Percentiles rank a stretch among this genome's conserved stretches.
These are phyloP conservation scores for Nidula microcarpa DNA, from an alignment of 768 basidiomycete species.

Conservation along the genomic window DNA sequence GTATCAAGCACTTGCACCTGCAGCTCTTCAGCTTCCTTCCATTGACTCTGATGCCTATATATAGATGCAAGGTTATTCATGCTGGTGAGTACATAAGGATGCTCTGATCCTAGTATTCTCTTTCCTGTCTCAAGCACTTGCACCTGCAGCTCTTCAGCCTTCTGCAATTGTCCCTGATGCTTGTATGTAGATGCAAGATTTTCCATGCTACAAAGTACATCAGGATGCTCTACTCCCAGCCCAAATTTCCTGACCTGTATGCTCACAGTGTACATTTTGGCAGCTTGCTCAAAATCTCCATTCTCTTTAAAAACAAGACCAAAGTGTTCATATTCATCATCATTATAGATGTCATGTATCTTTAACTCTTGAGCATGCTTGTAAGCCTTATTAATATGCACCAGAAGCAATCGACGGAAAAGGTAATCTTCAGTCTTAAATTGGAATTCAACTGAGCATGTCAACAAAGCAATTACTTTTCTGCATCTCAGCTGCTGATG, in stretches of 20 bases:
- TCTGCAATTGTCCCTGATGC: too few relatives aligned
- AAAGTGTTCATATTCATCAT: not conserved
- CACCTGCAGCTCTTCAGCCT: too few relatives aligned
- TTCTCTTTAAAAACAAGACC: not conserved
- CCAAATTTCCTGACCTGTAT: constrained; percentile 1
- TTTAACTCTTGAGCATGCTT: not conserved
- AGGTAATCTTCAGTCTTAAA: not conserved
- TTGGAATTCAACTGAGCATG: not conserved
- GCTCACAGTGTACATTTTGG: not conserved
- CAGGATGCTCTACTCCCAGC: constrained; percentile 5
- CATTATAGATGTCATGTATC: not conserved
- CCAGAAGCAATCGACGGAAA: not conserved
- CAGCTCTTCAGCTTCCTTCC: too few relatives aligned
- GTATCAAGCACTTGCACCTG: too few relatives aligned
- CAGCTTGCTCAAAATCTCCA: not conserved
- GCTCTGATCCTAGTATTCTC: too few relatives aligned
- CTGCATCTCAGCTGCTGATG: not conserved
- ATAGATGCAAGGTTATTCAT: too few relatives aligned
- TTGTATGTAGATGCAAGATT: not conserved
- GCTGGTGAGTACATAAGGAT: too few relatives aligned
- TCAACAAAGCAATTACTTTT: not conserved
- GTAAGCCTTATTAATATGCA: not conserved
- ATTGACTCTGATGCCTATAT: too few relatives aligned
- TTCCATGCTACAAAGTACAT: constrained; percentile 3
- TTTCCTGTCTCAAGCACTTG: too few relatives aligned